A percentile compares a stretch with the other conserved stretches of the same genome.
Evolutionary conservation across 208 protist species (phyloP).

Genomic region (Wallacemonas sp.): DNA sequence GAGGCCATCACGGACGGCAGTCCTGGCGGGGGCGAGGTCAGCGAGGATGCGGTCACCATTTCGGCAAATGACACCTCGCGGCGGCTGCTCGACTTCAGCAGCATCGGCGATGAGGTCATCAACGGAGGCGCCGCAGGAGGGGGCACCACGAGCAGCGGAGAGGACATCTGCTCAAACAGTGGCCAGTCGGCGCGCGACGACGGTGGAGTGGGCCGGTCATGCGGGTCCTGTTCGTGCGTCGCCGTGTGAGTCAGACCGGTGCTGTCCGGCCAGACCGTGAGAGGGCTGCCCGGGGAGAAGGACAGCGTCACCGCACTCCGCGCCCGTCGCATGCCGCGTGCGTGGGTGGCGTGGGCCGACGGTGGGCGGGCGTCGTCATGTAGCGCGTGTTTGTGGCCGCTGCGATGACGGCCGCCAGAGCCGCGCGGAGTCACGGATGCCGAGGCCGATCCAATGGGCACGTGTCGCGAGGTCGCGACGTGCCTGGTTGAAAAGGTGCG

Average conservation of each 20-base stretch:
- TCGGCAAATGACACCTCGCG: slow-evolving; percentile 13
- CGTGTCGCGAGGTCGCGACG: not conserved
- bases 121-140: not conserved
- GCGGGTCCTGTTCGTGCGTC: too few relatives aligned
- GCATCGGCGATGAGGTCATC: not conserved
- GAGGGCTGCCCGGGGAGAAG: slow-evolving; percentile 3
- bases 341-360: not conserved
- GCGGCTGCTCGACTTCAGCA: not conserved
- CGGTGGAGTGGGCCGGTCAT: too few relatives aligned
- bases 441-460: not conserved
- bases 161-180: too few relatives aligned
- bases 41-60: not conserved
- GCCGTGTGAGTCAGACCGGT: too few relatives aligned
- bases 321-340: slow-evolving; percentile 4
- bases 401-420: not conserved
- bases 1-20: not conserved
- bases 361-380: not conserved
- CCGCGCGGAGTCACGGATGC: not conserved
- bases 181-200: too few relatives aligned
- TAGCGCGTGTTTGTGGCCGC: too few relatives aligned
- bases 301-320: slow-evolving; percentile 2
- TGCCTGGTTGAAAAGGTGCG: slow-evolving; percentile 3
- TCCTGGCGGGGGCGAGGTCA: not conserved
- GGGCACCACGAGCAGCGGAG: not conserved
- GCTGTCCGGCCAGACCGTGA: too few relatives aligned